phyloP scores from a whole-genome alignment of 352 stramenopile genomes.

The Phytophthora lateralis region DNA sequence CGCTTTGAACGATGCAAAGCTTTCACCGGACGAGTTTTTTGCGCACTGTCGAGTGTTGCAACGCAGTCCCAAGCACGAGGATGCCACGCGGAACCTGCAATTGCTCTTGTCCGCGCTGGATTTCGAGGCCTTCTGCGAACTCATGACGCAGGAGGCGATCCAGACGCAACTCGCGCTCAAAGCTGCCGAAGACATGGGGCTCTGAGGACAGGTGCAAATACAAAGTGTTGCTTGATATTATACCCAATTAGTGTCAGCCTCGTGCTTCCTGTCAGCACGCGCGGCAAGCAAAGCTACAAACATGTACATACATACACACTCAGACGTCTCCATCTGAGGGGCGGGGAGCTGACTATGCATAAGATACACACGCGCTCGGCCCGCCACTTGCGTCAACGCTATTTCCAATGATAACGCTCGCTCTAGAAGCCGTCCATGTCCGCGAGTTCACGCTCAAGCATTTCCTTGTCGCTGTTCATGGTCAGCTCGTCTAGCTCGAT shows the following conservation, averaged over 20 bases:
- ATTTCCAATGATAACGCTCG: constrained; percentile 36
- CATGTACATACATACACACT: constrained; percentile 31
- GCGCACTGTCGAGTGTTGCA: constrained; percentile 48
- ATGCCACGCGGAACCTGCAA: constrained; percentile 46
- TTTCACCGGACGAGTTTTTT: constrained; percentile 56
- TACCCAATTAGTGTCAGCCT: constrained; percentile 42
- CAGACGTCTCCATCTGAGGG: constrained; percentile 6
- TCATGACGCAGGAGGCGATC: constrained; percentile 56
- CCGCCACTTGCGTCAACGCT: constrained; percentile 10
- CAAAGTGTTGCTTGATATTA: constrained; percentile 39
- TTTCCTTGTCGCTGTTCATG: constrained; percentile 64
- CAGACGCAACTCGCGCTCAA: constrained; percentile 54
- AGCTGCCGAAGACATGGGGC: constrained; percentile 60
- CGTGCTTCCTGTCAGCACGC: constrained; percentile 16
- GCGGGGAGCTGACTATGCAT: constrained; percentile 1
- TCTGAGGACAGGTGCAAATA: constrained; percentile 39
- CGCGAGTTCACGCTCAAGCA: constrained; percentile 70
- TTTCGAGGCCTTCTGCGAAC: constrained; percentile 55
- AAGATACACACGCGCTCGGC: constrained; percentile 4
- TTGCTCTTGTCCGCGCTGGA: constrained; percentile 61
- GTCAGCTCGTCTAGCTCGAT: constrained; percentile 58
- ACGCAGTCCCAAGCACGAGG: constrained; percentile 35
- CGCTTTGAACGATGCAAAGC: constrained; percentile 7
- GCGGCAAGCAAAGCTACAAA: constrained; percentile 34
- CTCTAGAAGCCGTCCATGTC: constrained; percentile 56